Base-by-base conservation (phyloP, 352 stramenopile species). In the Phytophthora pisi region DNA sequence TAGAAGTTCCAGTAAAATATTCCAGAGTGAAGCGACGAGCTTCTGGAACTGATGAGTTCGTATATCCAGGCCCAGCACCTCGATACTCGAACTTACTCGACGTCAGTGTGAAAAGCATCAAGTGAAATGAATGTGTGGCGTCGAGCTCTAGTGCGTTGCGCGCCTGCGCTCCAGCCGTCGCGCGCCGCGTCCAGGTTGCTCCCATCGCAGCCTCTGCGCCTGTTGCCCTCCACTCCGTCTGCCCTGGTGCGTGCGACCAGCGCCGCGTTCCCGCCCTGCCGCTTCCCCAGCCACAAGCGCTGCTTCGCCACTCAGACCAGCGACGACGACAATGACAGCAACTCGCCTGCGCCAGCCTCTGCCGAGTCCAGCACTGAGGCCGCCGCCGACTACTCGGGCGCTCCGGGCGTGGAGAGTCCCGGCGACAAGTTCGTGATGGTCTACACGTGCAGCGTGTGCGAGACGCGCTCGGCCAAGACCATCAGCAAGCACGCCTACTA, bases 401-500 rank as follows among this genome's bases (percentile, higher is more conserved):
- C 74, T 9, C 86, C 86, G 3, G 88, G 86, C 9, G 75, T 88
- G 24, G 75, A 97, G 62, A 94, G 94, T 3, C 80, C 90, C 2
- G 88, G 85, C 20, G 93, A 97, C 13, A 99, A 98, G 67, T 95
- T 99, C 55, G 97, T 98, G 11, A 99, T 99, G 72, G 69, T 99
- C 7, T 99, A 98, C 74, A 99, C 98, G 15, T 99, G 98, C 70
- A 54, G 49, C 82, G 96, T 99, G 24, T 99, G 98, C 70, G 89
- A 99, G 53, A 99, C 97, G 43, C 90, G 98, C 20, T 91, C 95
- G 9, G 97, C 96, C 61, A 99, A 99, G 79, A 98, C 96, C 61
- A 99, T 99, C 70, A 96, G 87, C 70, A 97, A 99, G 82, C 88
- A 98, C 50, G 92, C 96, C 3, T 99, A 99, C 83, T 84, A 97